Evolutionary conservation across 768 basidiomycete species (phyloP).

Genomic region (Psilocybe cubensis): DNA sequence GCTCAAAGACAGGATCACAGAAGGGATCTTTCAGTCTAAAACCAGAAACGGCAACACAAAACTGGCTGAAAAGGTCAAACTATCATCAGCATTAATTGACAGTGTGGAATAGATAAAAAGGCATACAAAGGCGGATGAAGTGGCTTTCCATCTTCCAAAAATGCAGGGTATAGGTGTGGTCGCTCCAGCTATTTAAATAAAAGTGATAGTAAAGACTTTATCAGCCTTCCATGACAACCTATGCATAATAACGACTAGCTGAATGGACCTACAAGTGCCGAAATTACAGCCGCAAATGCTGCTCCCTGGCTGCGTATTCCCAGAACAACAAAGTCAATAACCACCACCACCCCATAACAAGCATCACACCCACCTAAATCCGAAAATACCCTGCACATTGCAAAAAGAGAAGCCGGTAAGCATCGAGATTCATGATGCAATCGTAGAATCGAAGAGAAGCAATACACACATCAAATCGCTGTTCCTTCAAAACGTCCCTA

Average conservation of each 20-base stretch:
- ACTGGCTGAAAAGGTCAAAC: conserved; percentile 46
- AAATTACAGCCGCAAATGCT: conserved; percentile 69
- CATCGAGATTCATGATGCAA: conserved; percentile 8
- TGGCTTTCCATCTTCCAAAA: conserved; percentile 63
- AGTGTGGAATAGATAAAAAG: not conserved
- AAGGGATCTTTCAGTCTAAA: conserved; percentile 60
- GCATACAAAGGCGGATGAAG: conserved; percentile 79
- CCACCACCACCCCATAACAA: not conserved
- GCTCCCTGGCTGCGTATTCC: conserved; percentile 67
- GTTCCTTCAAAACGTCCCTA: conserved; percentile 57
- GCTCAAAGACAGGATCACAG: conserved; percentile 50
- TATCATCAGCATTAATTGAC: not conserved
- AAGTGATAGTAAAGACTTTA: not conserved
- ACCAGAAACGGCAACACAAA: conserved; percentile 78
- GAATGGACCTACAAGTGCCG: conserved; percentile 63
- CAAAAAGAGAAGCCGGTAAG: conserved; percentile 7
- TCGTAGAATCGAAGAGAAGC: conserved; percentile 1
- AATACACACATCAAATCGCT: conserved; percentile 66
- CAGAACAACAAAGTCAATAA: conserved; percentile 3
- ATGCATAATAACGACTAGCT: too few relatives aligned
- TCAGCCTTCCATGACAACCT: too few relatives aligned
- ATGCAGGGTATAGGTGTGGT: conserved; percentile 52
- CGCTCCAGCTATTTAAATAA: conserved; percentile 37
- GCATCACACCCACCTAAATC: conserved; percentile 61
- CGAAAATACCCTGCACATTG: conserved; percentile 66